phyloP scores from a whole-genome alignment of 148 eudicot species.

The Persicaria maculosa region DNA sequence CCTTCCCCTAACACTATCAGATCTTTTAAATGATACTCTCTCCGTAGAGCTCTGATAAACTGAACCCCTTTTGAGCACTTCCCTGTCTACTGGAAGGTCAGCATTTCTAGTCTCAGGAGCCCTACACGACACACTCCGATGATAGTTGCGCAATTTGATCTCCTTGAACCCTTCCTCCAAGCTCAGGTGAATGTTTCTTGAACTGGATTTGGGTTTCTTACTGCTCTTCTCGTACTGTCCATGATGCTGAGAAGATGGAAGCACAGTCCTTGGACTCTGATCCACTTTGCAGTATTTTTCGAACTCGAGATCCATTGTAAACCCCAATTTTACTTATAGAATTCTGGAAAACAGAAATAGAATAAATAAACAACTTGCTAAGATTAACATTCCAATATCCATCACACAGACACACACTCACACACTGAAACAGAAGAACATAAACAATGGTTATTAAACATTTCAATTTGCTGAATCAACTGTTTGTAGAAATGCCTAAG shows the following conservation, averaged over 20 bases:
- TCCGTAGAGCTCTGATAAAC: slow-evolving; percentile 70
- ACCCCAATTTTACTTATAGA: slow-evolving; percentile 35
- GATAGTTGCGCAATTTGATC: slow-evolving; percentile 47
- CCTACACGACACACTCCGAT: slow-evolving; percentile 72
- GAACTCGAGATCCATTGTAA: slow-evolving; percentile 72
- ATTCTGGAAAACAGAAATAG: slow-evolving; percentile 23
- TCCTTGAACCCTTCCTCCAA: slow-evolving; percentile 38
- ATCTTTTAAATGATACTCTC: slow-evolving; percentile 18
- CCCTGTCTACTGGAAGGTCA: slow-evolving; percentile 27
- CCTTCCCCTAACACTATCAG: slow-evolving; percentile 38
- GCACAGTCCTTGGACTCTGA: slow-evolving; percentile 79
- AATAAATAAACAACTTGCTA: not conserved
- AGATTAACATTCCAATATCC: not conserved
- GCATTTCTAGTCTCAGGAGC: slow-evolving; percentile 28
- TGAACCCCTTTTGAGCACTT: slow-evolving; percentile 46
- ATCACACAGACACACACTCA: not conserved
- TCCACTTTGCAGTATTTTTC: slow-evolving; percentile 76
- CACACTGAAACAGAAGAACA: not conserved
- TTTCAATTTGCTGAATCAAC: not conserved
- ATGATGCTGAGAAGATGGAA: slow-evolving; percentile 34
- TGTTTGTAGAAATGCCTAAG: slow-evolving; percentile 4
- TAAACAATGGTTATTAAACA: not conserved
- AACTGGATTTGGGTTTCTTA: slow-evolving; percentile 25
- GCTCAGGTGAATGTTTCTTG: slow-evolving; percentile 26
- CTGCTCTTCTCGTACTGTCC: slow-evolving; percentile 37